phyloP scores from a whole-genome alignment of 1,284 basidiomycete species.

The Salmacisia buchloeana region DNA sequence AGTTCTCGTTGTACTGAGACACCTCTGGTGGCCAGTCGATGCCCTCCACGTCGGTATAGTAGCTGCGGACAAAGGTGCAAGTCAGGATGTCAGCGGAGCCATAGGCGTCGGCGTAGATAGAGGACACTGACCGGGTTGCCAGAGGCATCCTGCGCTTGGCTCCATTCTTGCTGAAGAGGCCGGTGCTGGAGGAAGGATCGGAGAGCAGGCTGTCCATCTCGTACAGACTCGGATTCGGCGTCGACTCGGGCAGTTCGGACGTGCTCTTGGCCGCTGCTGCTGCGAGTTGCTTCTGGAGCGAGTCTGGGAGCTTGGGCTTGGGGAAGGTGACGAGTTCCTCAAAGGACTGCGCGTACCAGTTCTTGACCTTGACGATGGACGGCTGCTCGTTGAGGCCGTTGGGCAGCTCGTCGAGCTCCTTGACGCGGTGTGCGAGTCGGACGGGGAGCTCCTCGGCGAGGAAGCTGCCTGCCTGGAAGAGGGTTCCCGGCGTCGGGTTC shows the following conservation, averaged over 20 bases:
- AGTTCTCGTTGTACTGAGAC: conserved; percentile 83
- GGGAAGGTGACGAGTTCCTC: conserved; percentile 56
- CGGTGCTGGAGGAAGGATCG: background rate
- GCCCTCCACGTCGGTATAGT: conserved; percentile 68
- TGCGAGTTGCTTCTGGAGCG: conserved; percentile 38
- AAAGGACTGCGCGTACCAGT: conserved; percentile 98
- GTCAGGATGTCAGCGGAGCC: background rate
- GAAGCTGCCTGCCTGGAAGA: conserved; percentile 47
- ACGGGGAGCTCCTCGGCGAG: conserved; percentile 80
- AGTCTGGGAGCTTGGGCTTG: conserved; percentile 37
- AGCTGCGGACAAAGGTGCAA: conserved; percentile 56
- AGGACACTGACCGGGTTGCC: background rate
- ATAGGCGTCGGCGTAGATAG: background rate
- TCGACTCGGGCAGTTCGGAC: conserved; percentile 36
- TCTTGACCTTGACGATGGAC: conserved; percentile 88
- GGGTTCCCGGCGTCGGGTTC: conserved; percentile 46
- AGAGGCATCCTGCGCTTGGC: conserved; percentile 8
- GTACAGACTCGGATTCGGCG: conserved; percentile 42
- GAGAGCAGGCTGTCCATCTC: conserved; percentile 18
- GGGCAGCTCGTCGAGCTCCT: conserved; percentile 90
- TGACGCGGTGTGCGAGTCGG: conserved; percentile 87
- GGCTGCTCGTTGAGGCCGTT: conserved; percentile 87
- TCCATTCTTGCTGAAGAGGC: conserved; percentile 14
- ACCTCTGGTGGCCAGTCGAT: conserved; percentile 83
- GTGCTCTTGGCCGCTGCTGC: conserved; percentile 21